Evolutionary conservation across 2,329 filamentous ascomycete species (phyloP), one percentile per base, ranked within the genome.

Genomic region (Furcasterigmium sp.): DNA sequence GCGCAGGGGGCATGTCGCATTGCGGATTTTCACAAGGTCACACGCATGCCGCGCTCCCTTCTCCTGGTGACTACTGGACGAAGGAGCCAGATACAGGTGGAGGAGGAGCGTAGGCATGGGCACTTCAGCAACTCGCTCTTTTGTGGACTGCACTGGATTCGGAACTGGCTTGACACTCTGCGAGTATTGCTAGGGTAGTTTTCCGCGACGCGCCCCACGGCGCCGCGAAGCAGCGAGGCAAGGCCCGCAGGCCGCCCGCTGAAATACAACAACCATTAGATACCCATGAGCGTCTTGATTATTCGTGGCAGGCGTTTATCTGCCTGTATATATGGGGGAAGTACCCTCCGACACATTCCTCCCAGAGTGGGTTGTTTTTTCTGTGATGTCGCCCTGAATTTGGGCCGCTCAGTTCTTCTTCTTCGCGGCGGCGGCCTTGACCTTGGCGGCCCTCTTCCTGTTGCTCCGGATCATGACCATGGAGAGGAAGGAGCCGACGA

Each of bases 381-480:
- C n/a, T n/a, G n/a, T n/a, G n/a, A 19, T 17, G 17, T 19, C 15
- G n/a, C 10, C 9, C 32, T 17, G n/a, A 18, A 19, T 26, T 26
- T 26, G 7, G 23, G 23, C 11, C 11, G 23, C 23, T 26, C 11
- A 26, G 23, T 26, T 26, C 48, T 84, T 81, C 83, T 94, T 93
- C 82, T 95, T 95, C 76, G 88, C 89, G 32, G 69, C 63, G 17
- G 85, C 84, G 45, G 86, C 85, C 69, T 90, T 91, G 51, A 86
- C 85, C 79, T 97, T 98, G 54, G 89, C 84, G 4, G 89, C 89
- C 81, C 93, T 96, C 82, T 97, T 97, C 65, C 86, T 79, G 76
- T 96, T 96, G 77, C 91, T 97, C 65, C 88, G 82, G 71, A 98
- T 97, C 93, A 98, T 98, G 60, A 98, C 91, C 61, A 95, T 84